Base-by-base conservation (phyloP, 2,329 filamentous ascomycete genomes). In the Ascochyta koolunga region DNA sequence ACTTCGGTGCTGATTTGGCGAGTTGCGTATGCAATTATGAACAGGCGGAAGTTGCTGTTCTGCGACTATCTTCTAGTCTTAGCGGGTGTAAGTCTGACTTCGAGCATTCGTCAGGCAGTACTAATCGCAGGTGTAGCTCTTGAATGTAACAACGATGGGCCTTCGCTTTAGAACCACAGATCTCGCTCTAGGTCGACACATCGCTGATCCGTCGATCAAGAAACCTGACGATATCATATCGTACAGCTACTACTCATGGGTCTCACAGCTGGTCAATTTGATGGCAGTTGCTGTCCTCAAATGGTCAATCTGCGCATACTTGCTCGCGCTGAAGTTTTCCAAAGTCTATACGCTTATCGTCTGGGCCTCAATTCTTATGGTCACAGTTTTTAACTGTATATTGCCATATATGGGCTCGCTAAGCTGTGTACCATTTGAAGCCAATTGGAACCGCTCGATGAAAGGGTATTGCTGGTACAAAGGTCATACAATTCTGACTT, bases 251-350 rank as follows among this genome's bases (percentile, higher is more conserved):
- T 62, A 59, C 50, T 38, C 66, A 6, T 69, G 53, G 54, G 48
- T 67, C 24, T 56, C 51, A 4, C 61, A 68, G 25, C 41, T 68
- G 22, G 44, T 65, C 47, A 71, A 70, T 37, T 39, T 69, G n/a
- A 53, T 65, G n/a, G 66, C 56, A 9, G 53, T 71, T 16, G 57
- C 56, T 5, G 47, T 65, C 9, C 53, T 71, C 16, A 67, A 69
- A 35, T 59, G 49, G 33, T 70, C 68, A 4, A 70, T 71, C 19
- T 70, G 66, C 46, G 58, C 62, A 9, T 71, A 67, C 37, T 58
- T 70, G 5, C 41, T 71, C 6, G 60, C 54, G 1, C 53, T 71
- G 2, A 65, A 63, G 9, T 66, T 69, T 25, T 66, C 62, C 5
- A 55, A 33, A 9, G 21, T 60, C 2, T 71, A 70, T 45, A 59